Conservation (phyloP, 2,329 filamentous ascomycete genomes). For the Aspergillus flavus region DNA sequence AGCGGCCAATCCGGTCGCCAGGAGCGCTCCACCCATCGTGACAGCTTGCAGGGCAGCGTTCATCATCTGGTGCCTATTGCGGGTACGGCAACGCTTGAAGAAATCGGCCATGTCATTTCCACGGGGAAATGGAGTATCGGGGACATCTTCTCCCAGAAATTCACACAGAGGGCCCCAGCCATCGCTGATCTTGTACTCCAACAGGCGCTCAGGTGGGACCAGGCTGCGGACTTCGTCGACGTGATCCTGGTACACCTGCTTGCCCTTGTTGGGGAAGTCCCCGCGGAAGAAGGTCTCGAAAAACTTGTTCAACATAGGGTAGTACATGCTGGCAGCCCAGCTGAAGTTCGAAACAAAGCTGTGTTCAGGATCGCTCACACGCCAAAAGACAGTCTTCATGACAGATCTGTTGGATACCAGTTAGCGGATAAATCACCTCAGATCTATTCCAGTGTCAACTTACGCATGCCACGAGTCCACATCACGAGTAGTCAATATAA, state of each 20-base stretch:
- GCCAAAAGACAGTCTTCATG: conserved; percentile 70
- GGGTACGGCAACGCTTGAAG: conserved; percentile 55
- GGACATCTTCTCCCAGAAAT: conserved; percentile 56
- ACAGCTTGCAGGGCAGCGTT: conserved; percentile 56
- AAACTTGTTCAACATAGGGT: conserved; percentile 71
- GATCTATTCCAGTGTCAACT: conserved; percentile 10
- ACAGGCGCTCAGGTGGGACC: conserved; percentile 52
- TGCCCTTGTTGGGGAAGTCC: conserved; percentile 67
- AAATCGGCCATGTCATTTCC: conserved; percentile 59
- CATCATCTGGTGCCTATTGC: conserved; percentile 60
- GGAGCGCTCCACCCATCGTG: conserved; percentile 52
- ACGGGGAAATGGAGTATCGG: conserved; percentile 53
- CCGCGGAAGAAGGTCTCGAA: conserved; percentile 69
- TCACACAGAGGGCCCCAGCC: conserved; percentile 59
- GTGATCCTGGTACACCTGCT: conserved; percentile 62
- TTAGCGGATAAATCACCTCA: conserved; percentile 2
- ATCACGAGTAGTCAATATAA: conserved; percentile 68
- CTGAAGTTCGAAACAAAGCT: conserved; percentile 58
- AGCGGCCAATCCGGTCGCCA: conserved; percentile 48
- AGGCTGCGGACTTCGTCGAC: conserved; percentile 55
- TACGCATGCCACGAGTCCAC: conserved; percentile 65
- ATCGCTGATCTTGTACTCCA: conserved; percentile 58
- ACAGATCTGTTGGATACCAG: conserved; percentile 47
- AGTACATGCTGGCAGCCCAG: conserved; percentile 69
- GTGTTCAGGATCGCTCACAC: conserved; percentile 65